Percentiles rank a stretch among this genome's conserved stretches.
phyloP scores from a whole-genome alignment of 2,329 filamentous ascomycete species.

The Aureobasidium sp. region DNA sequence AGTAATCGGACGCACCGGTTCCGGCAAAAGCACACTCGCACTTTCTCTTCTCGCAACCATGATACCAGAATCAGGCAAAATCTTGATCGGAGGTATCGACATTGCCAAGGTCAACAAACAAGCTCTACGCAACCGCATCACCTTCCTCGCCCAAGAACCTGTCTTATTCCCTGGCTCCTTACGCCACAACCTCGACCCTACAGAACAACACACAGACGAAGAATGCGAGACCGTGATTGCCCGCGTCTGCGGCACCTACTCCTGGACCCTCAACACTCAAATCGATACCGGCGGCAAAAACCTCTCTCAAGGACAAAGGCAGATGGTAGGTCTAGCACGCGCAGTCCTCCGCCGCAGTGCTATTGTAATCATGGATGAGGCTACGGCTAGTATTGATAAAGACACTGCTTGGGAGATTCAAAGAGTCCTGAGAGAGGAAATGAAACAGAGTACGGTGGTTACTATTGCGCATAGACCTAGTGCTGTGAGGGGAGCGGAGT shows the following conservation, averaged over 20 bases:
- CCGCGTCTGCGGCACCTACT: constrained; percentile 45
- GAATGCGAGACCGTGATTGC: constrained; percentile 46
- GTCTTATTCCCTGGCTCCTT: constrained; percentile 56
- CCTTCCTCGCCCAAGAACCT: constrained; percentile 60
- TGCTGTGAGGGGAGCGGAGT: constrained; percentile 52
- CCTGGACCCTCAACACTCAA: constrained; percentile 47
- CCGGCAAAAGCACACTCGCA: constrained; percentile 73
- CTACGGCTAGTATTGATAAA: constrained; percentile 56
- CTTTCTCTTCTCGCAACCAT: constrained; percentile 52
- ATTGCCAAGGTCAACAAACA: constrained; percentile 52
- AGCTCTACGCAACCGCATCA: constrained; percentile 52
- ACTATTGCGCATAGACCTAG: constrained; percentile 58
- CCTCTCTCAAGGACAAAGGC: constrained; percentile 56
- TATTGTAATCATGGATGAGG: constrained; percentile 58
- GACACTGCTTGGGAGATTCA: constrained; percentile 52
- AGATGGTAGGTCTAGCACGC: constrained; percentile 56
- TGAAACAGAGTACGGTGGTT: constrained; percentile 52
- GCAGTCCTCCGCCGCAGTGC: constrained; percentile 52
- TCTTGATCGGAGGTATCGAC: constrained; percentile 53
- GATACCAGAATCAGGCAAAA: constrained; percentile 45
- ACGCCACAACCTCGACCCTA: constrained; percentile 54
- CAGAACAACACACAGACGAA: constrained; percentile 46
- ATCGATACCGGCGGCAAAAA: constrained; percentile 55
- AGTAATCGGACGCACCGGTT: constrained; percentile 71
- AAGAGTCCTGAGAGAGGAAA: constrained; percentile 47